These are phyloP conservation scores for Apiotrichum laibachii DNA, from an alignment of 1,284 basidiomycete species.

Conservation along the genomic window DNA sequence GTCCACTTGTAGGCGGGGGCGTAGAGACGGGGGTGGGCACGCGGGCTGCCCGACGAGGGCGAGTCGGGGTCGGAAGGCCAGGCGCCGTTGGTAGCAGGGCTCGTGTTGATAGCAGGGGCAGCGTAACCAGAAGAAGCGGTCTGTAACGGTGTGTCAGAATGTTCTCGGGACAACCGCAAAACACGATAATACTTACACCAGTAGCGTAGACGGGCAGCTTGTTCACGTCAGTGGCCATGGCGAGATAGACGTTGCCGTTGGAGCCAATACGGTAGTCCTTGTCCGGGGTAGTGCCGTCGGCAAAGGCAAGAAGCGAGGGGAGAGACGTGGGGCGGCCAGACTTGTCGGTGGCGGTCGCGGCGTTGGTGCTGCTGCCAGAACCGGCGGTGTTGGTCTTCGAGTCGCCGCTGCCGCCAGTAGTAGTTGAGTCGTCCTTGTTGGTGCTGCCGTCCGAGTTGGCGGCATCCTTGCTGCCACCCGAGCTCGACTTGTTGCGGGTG, in stretches of 20 bases:
- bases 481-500: slow-evolving; percentile 37
- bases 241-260: slow-evolving; percentile 41
- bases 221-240: slow-evolving; percentile 65
- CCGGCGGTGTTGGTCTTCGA: not conserved
- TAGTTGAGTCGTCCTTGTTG: not conserved
- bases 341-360: slow-evolving; percentile 46
- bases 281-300: not conserved
- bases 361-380: not conserved
- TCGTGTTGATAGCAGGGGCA: slow-evolving; percentile 65
- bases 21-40: slow-evolving; percentile 84
- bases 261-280: slow-evolving; percentile 6
- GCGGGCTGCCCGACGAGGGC: slow-evolving; percentile 60
- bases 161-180: too few species aligned
- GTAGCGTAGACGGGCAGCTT: slow-evolving; percentile 84
- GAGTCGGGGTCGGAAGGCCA: slow-evolving; percentile 74
- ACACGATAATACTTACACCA: slow-evolving; percentile 60
- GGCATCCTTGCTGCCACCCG: slow-evolving; percentile 44
- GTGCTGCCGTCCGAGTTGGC: slow-evolving; percentile 29
- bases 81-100: slow-evolving; percentile 55
- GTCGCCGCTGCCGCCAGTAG: not conserved
- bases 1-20: slow-evolving; percentile 91
- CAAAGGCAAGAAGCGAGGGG: slow-evolving; percentile 25
- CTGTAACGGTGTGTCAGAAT: slow-evolving; percentile 48
- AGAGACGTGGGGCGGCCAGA: slow-evolving; percentile 36
- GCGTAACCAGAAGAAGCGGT: slow-evolving; percentile 76